phyloP scores from a whole-genome alignment of 495 filamentous ascomycete species.

The Xylaria nigripes region DNA sequence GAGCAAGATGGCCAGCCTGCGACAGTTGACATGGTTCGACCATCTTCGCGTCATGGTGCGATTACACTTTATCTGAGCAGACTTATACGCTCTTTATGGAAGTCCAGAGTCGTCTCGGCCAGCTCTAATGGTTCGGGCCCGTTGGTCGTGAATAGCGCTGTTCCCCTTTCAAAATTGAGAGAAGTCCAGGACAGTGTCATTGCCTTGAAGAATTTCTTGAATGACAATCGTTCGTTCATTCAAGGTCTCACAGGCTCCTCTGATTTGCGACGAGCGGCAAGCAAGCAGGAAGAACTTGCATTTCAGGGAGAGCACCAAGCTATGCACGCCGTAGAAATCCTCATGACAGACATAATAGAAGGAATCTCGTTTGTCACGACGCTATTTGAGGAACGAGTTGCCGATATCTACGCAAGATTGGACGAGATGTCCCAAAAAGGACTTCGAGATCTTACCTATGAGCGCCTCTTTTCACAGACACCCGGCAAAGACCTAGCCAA shows the following conservation, averaged over 20 bases:
- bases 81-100: constrained; percentile 81
- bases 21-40: constrained; percentile 68
- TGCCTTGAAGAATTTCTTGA: constrained; percentile 69
- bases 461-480: constrained; percentile 69
- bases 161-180: constrained; percentile 57
- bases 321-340: constrained; percentile 69
- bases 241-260: constrained; percentile 85
- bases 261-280: constrained; percentile 58
- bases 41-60: constrained; percentile 83
- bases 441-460: constrained; percentile 71
- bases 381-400: constrained; percentile 82
- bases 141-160: constrained; percentile 50
- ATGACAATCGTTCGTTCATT: constrained; percentile 78
- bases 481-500: constrained; percentile 88
- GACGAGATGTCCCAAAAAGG: constrained; percentile 56
- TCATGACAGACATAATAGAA: constrained; percentile 82
- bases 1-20: constrained; percentile 59
- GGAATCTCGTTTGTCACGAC: constrained; percentile 92
- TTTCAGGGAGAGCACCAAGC: constrained; percentile 91
- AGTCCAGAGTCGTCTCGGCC: constrained; percentile 42
- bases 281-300: constrained; percentile 79
- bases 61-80: constrained; percentile 79
- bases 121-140: constrained; percentile 45
- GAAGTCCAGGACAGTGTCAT: constrained; percentile 73
- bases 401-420: constrained; percentile 80